Evolutionary conservation across 495 filamentous ascomycete genomes (phyloP), one percentile per base, ranked within the genome.

Genomic region (Aspergillus kassunensis): DNA sequence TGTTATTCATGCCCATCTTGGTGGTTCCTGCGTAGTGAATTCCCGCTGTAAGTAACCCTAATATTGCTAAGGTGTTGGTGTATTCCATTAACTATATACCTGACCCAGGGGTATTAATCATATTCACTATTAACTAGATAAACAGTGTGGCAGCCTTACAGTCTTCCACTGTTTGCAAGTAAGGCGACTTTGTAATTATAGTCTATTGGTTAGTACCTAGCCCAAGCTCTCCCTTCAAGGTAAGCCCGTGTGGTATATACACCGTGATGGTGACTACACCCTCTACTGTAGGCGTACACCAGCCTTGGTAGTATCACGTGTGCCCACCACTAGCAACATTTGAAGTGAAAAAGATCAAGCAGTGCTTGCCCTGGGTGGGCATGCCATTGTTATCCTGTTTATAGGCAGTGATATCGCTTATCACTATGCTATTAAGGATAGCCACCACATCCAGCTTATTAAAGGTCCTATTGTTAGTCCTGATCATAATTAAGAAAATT

Each of bases 1-100:
- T 86, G 58, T 86, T 82, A 61, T 89, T 82, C 21, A 67, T 65
- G 36, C 86, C 86, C 53, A 90, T 71, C 74, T 87, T 86, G 51
- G 69, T 63, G n/a, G 72, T 80, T 19, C 80, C 80, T 53, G 86
- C 76, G 81, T 81, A 88, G 75, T 89, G 86, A 70, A 87, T 87
- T 44, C 83, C 69, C 24, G 80, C 74, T 34, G 82, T 80, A 40
- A 56, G 46, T 12, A 53, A 37, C 6, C 61, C 55, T 51, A 76
- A 76, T 29, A 76, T 68, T 39, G 56, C 56, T 18, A 77, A 71
- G 27, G 80, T 75, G 59, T 78, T 82, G 5, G 76, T 69, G 10
- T 70, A 55, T 0, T 76, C 70, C 2, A 76, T 76, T 24, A 65
- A 60, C 62, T 27, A 12, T 24, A 25, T 25, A 13, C 73, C 74